A percentile compares a stretch with the other conserved stretches of the same genome.
Evolutionary conservation across 2,329 filamentous ascomycete species (phyloP).

Genomic region (Leptographium procerum): DNA sequence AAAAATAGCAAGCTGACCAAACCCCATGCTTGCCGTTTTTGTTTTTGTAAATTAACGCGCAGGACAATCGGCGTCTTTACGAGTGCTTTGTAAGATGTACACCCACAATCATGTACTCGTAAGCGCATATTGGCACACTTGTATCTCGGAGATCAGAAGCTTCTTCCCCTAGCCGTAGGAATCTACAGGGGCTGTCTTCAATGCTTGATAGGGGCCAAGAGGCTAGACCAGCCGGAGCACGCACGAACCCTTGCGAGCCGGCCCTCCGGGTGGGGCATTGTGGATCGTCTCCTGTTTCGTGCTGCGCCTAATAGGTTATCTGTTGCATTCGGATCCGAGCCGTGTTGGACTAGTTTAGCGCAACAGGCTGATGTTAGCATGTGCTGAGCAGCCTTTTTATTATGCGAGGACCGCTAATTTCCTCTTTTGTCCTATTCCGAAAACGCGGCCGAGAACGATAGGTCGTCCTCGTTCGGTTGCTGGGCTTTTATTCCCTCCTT

Average conservation of each 20-base stretch:
- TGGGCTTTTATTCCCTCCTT: no score
- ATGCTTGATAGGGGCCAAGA: no score
- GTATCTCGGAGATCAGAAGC: not conserved
- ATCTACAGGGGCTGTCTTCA: not conserved
- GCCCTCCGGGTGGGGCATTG: not conserved
- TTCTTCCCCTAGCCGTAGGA: not conserved
- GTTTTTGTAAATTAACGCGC: not conserved
- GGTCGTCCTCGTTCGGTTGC: no score
- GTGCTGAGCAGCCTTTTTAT: no score
- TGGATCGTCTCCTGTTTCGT: not conserved
- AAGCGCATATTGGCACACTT: not conserved
- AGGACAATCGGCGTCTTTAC: no score
- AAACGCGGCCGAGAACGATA: no score
- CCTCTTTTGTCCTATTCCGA: no score
- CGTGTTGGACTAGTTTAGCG: not conserved
- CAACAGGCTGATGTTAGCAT: not conserved
- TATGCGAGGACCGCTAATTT: no score
- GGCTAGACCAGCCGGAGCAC: no score
- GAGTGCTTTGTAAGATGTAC: no score
- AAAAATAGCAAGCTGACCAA: not conserved
- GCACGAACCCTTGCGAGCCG: not conserved
- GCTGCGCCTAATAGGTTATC: not conserved
- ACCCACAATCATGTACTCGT: no score
- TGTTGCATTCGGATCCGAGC: not conserved
- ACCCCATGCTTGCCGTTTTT: not conserved